Evolutionary conservation across 345 rosid genomes (phyloP).

Genomic region (Euphorbia tirucalli): DNA sequence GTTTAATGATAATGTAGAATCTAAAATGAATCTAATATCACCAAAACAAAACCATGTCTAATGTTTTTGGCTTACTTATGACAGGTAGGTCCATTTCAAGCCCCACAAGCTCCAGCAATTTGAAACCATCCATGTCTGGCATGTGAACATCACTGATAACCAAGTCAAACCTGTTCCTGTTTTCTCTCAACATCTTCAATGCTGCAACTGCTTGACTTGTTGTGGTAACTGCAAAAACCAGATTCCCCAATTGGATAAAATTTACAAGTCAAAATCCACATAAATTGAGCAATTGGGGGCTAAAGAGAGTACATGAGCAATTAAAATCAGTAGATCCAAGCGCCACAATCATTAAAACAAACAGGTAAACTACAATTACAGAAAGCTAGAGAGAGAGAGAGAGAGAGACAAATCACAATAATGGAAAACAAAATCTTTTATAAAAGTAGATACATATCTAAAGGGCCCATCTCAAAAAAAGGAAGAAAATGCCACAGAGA

Average conservation of each 20-base stretch:
- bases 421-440: conserved; percentile 24
- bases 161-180: conserved; percentile 63
- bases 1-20: too few relatives aligned
- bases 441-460: conserved; percentile 1
- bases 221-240: conserved; percentile 56
- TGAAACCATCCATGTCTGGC: conserved; percentile 90
- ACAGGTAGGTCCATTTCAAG: conserved; percentile 87
- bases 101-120: conserved; percentile 75
- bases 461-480: conserved; percentile 16
- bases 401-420: conserved; percentile 7
- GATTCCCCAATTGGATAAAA: conserved; percentile 5
- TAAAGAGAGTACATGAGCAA: conserved; percentile 3
- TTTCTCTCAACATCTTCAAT: conserved; percentile 61
- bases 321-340: conserved; percentile 12
- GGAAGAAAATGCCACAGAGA: conserved; percentile 9
- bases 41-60: conserved; percentile 2
- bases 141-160: conserved; percentile 79
- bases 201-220: conserved; percentile 59
- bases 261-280: conserved; percentile 6
- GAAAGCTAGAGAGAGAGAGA: conserved; percentile 3
- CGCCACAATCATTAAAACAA: conserved; percentile 3
- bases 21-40: neutral
- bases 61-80: conserved; percentile 49
- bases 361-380: neutral
- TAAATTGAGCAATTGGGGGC: neutral